phyloP scores from a whole-genome alignment of 2,329 filamentous ascomycete genomes.

The Ophiostoma quercus region DNA sequence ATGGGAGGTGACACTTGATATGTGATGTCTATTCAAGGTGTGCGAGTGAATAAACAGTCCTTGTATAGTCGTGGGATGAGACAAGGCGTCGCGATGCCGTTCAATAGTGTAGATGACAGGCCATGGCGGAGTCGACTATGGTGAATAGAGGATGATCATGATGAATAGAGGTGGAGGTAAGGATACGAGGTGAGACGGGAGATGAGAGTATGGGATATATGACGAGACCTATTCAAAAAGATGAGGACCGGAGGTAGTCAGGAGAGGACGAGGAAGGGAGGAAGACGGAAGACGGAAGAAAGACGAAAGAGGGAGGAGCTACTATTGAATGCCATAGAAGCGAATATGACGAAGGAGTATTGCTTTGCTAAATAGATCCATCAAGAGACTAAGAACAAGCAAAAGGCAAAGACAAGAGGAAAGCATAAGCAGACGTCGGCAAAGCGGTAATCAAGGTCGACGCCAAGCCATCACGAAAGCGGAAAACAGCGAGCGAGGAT shows the following conservation, averaged over 20 bases:
- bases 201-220: neutral
- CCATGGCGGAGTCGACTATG: slow-evolving; percentile 15
- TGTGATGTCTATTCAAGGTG: neutral
- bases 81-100: neutral
- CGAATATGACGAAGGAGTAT: neutral
- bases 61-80: neutral
- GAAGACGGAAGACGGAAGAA: neutral
- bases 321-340: neutral
- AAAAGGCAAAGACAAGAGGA: neutral
- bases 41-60: neutral
- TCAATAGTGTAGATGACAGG: slow-evolving; percentile 9
- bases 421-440: neutral
- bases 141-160: slow-evolving; percentile 20
- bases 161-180: neutral
- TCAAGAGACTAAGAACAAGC: neutral
- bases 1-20: neutral
- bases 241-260: neutral
- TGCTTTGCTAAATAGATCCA: neutral
- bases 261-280: neutral
- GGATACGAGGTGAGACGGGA: neutral
- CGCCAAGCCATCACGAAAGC: slow-evolving; percentile 8
- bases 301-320: neutral
- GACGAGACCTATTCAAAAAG: neutral
- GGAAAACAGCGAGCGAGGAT: neutral
- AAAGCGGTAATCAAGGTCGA: neutral